A percentile compares a stretch with the other conserved stretches of the same genome.
phyloP scores from a whole-genome alignment of 106 monocot genomes.

The Dendrobium officinale region DNA sequence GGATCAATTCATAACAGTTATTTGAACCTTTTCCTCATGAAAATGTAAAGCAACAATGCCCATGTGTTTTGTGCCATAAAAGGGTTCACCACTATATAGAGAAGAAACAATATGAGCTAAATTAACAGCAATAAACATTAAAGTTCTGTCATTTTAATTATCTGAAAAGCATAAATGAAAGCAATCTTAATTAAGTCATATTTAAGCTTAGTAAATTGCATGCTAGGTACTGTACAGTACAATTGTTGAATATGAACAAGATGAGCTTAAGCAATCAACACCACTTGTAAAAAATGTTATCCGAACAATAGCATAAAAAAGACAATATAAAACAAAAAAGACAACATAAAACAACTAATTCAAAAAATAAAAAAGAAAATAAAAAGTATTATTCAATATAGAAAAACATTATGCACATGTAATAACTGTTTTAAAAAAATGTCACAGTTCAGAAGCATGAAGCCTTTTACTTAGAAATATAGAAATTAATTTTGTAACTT shows the following conservation, averaged over 20 bases:
- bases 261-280: background rate
- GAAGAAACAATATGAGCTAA: too few relatives aligned
- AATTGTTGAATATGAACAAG: background rate
- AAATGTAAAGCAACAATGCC: too few relatives aligned
- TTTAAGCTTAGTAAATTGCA: background rate
- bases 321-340: too few relatives aligned
- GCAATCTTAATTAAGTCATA: background rate
- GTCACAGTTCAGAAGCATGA: background rate
- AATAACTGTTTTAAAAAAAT: background rate
- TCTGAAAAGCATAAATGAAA: too few relatives aligned
- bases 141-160: too few relatives aligned
- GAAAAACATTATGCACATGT: background rate
- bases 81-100: too few relatives aligned
- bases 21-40: too few relatives aligned
- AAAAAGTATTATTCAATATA: background rate
- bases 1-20: too few relatives aligned
- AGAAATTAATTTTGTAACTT: constrained; percentile 16
- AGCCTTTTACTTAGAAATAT: background rate
- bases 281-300: background rate
- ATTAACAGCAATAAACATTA: too few relatives aligned
- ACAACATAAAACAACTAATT: background rate
- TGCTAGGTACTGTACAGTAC: background rate
- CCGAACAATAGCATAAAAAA: background rate
- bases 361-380: background rate
- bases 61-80: too few relatives aligned